Conservation (phyloP, 2,329 filamentous ascomycete species). For the Gliomastix tumulicola region DNA sequence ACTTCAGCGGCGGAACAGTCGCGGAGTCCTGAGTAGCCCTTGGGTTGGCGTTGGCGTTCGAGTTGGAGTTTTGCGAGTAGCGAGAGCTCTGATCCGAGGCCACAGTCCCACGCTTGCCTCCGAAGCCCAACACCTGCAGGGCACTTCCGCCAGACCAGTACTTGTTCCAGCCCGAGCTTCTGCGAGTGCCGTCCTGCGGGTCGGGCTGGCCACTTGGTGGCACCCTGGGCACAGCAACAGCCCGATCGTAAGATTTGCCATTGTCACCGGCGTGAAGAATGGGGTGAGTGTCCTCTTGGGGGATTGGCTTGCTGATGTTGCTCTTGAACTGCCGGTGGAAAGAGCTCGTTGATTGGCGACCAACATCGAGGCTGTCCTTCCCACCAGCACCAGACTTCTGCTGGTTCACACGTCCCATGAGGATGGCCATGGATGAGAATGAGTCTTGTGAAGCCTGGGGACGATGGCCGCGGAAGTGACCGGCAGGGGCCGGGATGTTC, state of each 20-base stretch:
- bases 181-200: constrained; percentile 37
- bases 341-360: constrained; percentile 40
- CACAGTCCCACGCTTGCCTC: constrained; percentile 42
- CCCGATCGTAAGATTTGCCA: constrained; percentile 29
- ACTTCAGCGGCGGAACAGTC: constrained; percentile 60
- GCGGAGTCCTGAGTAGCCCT: constrained; percentile 60
- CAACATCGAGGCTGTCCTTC: constrained; percentile 49
- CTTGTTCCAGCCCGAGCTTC: constrained; percentile 69
- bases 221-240: constrained; percentile 23
- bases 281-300: constrained; percentile 28
- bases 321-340: constrained; percentile 58
- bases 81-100: constrained; percentile 48
- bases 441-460: constrained; percentile 47
- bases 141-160: constrained; percentile 72
- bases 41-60: constrained; percentile 16
- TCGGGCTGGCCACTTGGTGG: constrained; percentile 22
- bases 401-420: constrained; percentile 54
- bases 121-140: constrained; percentile 57
- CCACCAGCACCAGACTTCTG: constrained; percentile 38
- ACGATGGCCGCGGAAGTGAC: constrained; percentile 43
- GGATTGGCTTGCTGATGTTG: constrained; percentile 55
- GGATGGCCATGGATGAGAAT: constrained; percentile 56
- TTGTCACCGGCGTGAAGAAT: constrained; percentile 29
- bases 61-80: constrained; percentile 35
- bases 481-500: constrained; percentile 28